Base-by-base conservation (phyloP, 768 basidiomycete genomes). In the Flagelloscypha sp. region DNA sequence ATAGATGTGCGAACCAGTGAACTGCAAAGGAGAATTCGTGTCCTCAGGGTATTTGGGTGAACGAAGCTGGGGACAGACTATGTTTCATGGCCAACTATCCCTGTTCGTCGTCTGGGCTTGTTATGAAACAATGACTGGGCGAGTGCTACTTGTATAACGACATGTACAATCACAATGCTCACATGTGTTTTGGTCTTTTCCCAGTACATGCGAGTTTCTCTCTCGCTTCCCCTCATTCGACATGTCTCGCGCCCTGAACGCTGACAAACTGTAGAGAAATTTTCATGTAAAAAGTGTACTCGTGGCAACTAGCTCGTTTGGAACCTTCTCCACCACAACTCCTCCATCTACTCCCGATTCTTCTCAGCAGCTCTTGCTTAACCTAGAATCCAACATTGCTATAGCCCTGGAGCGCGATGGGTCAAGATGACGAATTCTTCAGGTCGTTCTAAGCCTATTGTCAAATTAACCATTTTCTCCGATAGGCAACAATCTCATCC, bases 401-500 rank as follows among this genome's bases (percentile, higher is more conserved):
- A 63, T 59, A 37, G 58, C 8, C 47, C 59, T 6, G 76, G 76
- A n/a, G 76, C 74, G 15, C 65, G 76, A 18, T 76, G 73, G 74
- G 66, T 70, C 7, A 78, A 78, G 49, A 76, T 75, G 74, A 74
- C 72, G 7, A 73, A 76, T 42, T 74, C 76, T 0, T 60, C 64
- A 0, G 75, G 75, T 6, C 66, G 74, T 12, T 72, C 69, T 9
- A 58, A 73, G 0, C 76, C 76, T 0, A 75, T 76, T 46, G 76
- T 76, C 57, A 70, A 74, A 45, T 63, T 76, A 10, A 61, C 76
- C 23, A 72, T 79, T 36, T 79, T 74, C 73, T 79, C 23, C 72
- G 76, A 36, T 79, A n/a, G 74, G 74, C 66, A 76, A 45, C 76
- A 76, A 48, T 65, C 68, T 0, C 74, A 78, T 48, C 74, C 75